phyloP scores from a whole-genome alignment of 1,284 basidiomycete genomes.

The Ceratobasidium sp. region DNA sequence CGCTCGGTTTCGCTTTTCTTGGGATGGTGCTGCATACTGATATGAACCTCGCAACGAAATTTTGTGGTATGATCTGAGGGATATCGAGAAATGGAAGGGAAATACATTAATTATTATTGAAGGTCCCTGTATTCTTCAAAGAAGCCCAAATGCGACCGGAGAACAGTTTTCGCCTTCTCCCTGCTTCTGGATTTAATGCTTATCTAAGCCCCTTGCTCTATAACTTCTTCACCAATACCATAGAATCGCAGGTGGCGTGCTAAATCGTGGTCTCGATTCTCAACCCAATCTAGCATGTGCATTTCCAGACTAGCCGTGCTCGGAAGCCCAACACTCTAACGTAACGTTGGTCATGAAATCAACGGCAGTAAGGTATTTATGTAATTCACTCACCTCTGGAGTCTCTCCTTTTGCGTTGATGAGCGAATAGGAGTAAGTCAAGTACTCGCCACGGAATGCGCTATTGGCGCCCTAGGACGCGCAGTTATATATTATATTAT shows the following conservation, averaged over 20 bases:
- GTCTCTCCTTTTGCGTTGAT: neutral
- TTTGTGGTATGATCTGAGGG: too few relatives aligned
- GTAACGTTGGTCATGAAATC: neutral
- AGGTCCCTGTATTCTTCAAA: neutral
- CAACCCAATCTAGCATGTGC: neutral
- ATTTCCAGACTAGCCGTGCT: neutral
- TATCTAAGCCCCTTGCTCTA: neutral
- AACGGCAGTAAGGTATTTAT: neutral
- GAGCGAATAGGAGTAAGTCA: neutral
- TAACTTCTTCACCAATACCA: neutral
- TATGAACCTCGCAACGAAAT: too few relatives aligned
- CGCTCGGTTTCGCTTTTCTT: too few relatives aligned
- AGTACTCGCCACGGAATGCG: neutral
- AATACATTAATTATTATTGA: neutral
- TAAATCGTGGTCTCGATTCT: neutral
- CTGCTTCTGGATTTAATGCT: neutral
- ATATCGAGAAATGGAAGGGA: too few relatives aligned
- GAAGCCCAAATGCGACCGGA: neutral
- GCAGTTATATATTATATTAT: neutral
- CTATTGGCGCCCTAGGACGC: neutral
- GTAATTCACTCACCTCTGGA: neutral
- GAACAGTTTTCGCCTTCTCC: neutral
- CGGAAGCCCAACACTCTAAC: neutral
- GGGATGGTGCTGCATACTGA: too few relatives aligned
- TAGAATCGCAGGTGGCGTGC: conserved; percentile 23